phyloP scores from a whole-genome alignment of 495 filamentous ascomycete species.

The Podospora appendiculata region DNA sequence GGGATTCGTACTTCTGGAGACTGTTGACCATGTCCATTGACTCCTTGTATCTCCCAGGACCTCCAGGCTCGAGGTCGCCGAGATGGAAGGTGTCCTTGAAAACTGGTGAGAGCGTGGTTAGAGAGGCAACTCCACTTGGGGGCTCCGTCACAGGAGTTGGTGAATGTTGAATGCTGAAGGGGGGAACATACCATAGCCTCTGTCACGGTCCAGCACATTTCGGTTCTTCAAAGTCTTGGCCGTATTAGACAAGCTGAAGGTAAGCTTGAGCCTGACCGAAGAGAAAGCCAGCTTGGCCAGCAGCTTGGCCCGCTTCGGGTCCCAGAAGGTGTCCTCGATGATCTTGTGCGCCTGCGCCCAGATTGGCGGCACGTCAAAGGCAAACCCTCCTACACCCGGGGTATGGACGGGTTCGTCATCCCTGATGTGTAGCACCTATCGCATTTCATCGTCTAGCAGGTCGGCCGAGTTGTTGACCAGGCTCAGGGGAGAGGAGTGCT shows the following conservation, averaged over 20 bases:
- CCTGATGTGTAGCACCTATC: too few relatives aligned
- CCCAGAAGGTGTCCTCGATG: not conserved
- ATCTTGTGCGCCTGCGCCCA: slow-evolving; percentile 5
- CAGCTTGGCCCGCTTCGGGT: not conserved
- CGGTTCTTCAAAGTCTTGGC: not conserved
- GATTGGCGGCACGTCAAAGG: slow-evolving; percentile 4
- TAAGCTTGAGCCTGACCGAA: slow-evolving; percentile 4
- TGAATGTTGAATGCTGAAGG: not conserved
- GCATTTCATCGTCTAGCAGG: too few relatives aligned
- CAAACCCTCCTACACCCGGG: slow-evolving; percentile 2
- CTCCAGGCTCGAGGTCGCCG: slow-evolving; percentile 34
- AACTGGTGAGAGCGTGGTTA: slow-evolving; percentile 11
- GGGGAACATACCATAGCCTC: slow-evolving; percentile 19
- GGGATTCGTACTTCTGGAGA: slow-evolving; percentile 19
- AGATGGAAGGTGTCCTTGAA: slow-evolving; percentile 36
- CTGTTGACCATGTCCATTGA: slow-evolving; percentile 24
- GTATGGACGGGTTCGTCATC: not conserved
- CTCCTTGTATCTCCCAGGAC: slow-evolving; percentile 25
- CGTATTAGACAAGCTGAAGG: not conserved
- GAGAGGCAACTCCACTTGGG: not conserved
- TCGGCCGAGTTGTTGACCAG: not conserved
- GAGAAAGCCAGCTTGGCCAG: slow-evolving; percentile 1
- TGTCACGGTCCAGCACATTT: slow-evolving; percentile 25
- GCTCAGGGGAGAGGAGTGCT: slow-evolving; percentile 15
- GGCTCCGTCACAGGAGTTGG: not conserved